Evolutionary conservation across 352 stramenopile genomes (phyloP), one percentile per base, ranked within the genome.

Genomic region (Stramenopiles sp.): DNA sequence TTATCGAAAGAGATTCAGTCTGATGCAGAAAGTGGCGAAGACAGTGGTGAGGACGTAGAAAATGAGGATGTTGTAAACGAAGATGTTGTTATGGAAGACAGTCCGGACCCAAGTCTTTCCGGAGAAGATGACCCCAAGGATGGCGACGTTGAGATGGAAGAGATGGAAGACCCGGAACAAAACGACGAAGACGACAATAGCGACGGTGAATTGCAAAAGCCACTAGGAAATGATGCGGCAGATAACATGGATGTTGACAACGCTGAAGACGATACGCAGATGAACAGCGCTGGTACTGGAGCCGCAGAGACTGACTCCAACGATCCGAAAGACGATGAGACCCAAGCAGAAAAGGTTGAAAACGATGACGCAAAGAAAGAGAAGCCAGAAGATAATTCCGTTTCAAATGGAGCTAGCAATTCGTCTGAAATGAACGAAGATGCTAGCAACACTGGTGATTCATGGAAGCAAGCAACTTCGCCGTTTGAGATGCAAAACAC

Each of bases 371-470:
- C 81, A n/a, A 79, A 85, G n/a, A 82, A 92, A 49, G 78, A 84
- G 0, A 79, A 80, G 4, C 79, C 84, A 49, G 78, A 88, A 33
- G 86, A 82, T 82, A 85, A 85, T 37, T 78, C 83, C n/a, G n/a
- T n/a, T n/a, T n/a, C n/a, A n/a, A n/a, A n/a, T n/a, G n/a, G n/a
- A n/a, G n/a, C n/a, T n/a, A n/a, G n/a, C n/a, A n/a, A n/a, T n/a
- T n/a, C n/a, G n/a, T n/a, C n/a, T n/a, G n/a, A n/a, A n/a, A n/a
- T n/a, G n/a, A n/a, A n/a, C n/a, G n/a, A n/a, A n/a, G n/a, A n/a
- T n/a, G n/a, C n/a, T n/a, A n/a, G n/a, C n/a, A n/a, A n/a, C n/a
- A n/a, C n/a, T n/a, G n/a, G n/a, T n/a, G n/a, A n/a, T n/a, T n/a
- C n/a, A n/a, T n/a, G n/a, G n/a, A n/a, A n/a, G 0, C 79, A 84